Evolutionary conservation across 192 early-diverging fungal species (phyloP), one percentile per base, ranked within the genome.

Genomic region (Entomortierella chlamydospora): DNA sequence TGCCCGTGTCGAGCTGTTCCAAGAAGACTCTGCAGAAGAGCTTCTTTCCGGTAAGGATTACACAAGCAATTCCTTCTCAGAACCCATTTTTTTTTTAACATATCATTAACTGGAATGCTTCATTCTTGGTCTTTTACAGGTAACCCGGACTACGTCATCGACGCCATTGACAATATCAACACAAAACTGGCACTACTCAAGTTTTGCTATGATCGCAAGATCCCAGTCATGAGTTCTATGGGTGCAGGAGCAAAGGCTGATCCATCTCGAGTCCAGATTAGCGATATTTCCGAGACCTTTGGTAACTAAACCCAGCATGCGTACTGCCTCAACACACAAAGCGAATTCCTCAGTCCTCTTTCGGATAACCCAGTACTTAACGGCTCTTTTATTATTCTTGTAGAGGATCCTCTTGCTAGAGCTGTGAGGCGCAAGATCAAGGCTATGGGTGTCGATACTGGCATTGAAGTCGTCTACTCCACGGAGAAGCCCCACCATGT

Each of bases 211-310:
- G 85, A 92, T 28, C 68, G 93, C 67, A 83, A 88, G 2, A 70
- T 98, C 18, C 84, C 79, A 29, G 92, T 99, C 25, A 95, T 99
- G 31, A 93, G 93, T 51, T 95, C 97, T 20, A 99, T 98, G 96
- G 98, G 97, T 2, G 94, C 97, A 4, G 97, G 98, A n/a, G 95
- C 95, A 47, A 99, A 99, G 79, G 88, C 95, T 1, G 96, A 99
- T 80, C 93, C 97, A n/a, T 95, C 96, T 30, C 89, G 94, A 17
- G 91, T 99, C 49, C 98, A 98, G 82, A 94, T 99, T 70, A 94
- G 95, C 33, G 98, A 99, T 79, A 97, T 99, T 58, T 89, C 92
- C 61, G 91, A 96, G 43, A 98, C 97, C 0, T 92, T 92, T 72
- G 91, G 91, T 92, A 83, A 76, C 5, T 37, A 37, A 37, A n/a